Conservation (phyloP, 441 rosid genomes). For the Croton laevigatus region DNA sequence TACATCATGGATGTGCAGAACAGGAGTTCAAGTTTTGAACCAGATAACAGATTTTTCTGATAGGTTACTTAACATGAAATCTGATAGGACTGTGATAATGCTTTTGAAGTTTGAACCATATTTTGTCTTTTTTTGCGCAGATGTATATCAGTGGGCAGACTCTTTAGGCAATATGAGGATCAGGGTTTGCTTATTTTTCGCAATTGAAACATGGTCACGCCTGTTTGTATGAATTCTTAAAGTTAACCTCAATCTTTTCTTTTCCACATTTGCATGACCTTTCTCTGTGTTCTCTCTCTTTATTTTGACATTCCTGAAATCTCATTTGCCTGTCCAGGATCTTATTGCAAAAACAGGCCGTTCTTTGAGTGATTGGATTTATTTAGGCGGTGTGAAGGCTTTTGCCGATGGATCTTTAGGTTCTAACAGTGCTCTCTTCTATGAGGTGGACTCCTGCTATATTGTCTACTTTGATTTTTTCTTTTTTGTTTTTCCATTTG, state of each 20-base stretch:
- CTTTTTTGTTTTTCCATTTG: too few relatives aligned
- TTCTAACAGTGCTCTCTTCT: slow-evolving; percentile 76
- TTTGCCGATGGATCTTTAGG: slow-evolving; percentile 93
- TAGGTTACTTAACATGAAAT: background rate
- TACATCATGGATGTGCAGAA: background rate
- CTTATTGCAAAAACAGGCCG: slow-evolving; percentile 47
- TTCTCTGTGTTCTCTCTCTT: background rate
- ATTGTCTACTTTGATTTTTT: too few relatives aligned
- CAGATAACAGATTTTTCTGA: background rate
- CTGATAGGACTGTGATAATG: background rate
- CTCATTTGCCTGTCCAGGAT: slow-evolving; percentile 38
- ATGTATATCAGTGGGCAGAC: slow-evolving; percentile 87
- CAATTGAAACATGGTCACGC: slow-evolving; percentile 68
- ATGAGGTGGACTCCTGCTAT: slow-evolving; percentile 44
- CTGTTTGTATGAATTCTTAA: slow-evolving; percentile 48
- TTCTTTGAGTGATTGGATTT: slow-evolving; percentile 62
- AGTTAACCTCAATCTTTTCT: background rate
- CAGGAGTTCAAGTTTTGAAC: background rate
- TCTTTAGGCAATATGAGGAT: slow-evolving; percentile 68
- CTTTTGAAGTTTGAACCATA: slow-evolving; percentile 1
- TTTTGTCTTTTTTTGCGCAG: slow-evolving; percentile 34
- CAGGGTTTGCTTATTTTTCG: slow-evolving; percentile 86
- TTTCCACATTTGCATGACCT: background rate
- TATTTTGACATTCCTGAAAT: slow-evolving; percentile 9
- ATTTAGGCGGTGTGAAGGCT: slow-evolving; percentile 91